Percentiles rank a stretch among this genome's conserved stretches.
Conservation (phyloP, 306 rosid genomes). For the Crotalaria pallida region DNA sequence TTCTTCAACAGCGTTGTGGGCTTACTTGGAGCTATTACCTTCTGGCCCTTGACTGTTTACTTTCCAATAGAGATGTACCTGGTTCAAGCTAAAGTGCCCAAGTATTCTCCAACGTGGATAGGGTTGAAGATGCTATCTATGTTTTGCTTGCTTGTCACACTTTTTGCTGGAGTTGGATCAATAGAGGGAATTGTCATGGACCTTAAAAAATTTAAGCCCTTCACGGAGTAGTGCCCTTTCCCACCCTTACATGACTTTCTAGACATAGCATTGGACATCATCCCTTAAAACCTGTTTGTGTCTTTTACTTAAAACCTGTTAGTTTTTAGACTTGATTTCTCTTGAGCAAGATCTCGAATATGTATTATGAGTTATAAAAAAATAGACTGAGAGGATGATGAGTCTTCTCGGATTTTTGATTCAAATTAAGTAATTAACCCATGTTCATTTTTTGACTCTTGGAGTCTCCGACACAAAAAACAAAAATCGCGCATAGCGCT, state of each 20-base stretch:
- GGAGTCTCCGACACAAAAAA: too few relatives aligned
- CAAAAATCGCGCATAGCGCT: too few relatives aligned
- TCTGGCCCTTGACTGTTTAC: constrained; percentile 60
- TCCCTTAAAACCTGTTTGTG: too few relatives aligned
- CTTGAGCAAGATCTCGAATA: too few relatives aligned
- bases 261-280: neutral
- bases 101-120: constrained; percentile 36
- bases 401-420: too few relatives aligned
- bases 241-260: neutral
- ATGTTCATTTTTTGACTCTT: too few relatives aligned
- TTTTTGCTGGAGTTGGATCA: constrained; percentile 47
- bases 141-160: constrained; percentile 38
- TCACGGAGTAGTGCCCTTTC: neutral
- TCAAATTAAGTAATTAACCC: too few relatives aligned
- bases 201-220: constrained; percentile 40
- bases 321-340: too few relatives aligned
- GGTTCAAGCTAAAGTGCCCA: constrained; percentile 32
- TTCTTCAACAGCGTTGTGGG: constrained; percentile 62
- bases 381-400: too few relatives aligned
- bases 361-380: too few relatives aligned
- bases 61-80: constrained; percentile 61
- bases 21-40: constrained; percentile 43
- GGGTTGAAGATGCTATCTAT: constrained; percentile 27
- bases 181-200: constrained; percentile 36
- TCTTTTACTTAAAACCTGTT: too few relatives aligned